Conservation (phyloP, 1,284 basidiomycete genomes). For the Ustilago tritici region DNA sequence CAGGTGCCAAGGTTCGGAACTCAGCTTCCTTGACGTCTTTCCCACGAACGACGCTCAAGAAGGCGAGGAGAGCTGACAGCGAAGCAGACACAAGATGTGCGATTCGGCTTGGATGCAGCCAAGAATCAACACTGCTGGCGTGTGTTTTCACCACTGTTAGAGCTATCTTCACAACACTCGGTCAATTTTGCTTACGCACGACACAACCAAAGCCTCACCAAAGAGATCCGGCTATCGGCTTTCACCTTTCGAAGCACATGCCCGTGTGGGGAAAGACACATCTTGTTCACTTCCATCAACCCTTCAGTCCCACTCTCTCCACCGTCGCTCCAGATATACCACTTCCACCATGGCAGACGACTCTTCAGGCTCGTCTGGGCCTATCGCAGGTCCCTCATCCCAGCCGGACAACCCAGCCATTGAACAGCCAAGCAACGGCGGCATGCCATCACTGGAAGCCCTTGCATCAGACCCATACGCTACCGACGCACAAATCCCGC, state of each 20-base stretch:
- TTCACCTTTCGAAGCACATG: slow-evolving; percentile 6
- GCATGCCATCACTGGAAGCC: slow-evolving; percentile 31
- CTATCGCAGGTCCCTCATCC: slow-evolving; percentile 33
- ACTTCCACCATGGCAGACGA: slow-evolving; percentile 21
- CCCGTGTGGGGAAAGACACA: slow-evolving; percentile 17
- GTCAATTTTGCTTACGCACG: slow-evolving; percentile 11
- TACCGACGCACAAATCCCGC: slow-evolving; percentile 39
- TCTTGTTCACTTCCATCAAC: slow-evolving; percentile 2
- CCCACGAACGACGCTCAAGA: no score
- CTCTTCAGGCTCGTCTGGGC: slow-evolving; percentile 9
- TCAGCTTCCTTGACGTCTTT: no score
- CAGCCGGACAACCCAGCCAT: background rate
- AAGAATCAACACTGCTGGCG: background rate
- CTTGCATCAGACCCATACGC: slow-evolving; percentile 32
- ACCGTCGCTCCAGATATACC: background rate
- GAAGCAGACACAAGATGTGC: background rate
- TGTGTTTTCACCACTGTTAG: background rate
- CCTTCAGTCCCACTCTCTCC: background rate
- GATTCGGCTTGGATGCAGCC: slow-evolving; percentile 2
- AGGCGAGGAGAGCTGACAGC: no score
- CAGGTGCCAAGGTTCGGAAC: no score
- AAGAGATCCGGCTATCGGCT: slow-evolving; percentile 28
- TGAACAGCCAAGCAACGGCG: background rate
- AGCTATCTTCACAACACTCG: background rate
- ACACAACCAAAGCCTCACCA: slow-evolving; percentile 1